Conservation (phyloP, 805 yeast species). For the Wickerhamiella musiphila region DNA sequence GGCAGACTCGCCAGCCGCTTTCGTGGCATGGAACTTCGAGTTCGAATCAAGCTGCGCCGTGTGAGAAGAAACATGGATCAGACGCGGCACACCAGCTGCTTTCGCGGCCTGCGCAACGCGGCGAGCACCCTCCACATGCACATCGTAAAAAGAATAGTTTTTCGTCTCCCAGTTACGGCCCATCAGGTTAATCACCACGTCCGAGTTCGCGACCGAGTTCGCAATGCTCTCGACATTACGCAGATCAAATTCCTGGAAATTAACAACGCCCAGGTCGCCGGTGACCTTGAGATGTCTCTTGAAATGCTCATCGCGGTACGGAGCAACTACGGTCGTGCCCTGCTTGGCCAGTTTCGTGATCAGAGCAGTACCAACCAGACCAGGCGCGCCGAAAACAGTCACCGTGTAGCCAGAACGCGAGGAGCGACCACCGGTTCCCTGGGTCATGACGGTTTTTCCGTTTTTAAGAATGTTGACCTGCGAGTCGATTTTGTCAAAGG, state of each 20-base stretch:
- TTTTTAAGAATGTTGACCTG: constrained; percentile 48
- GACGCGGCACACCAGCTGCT: constrained; percentile 55
- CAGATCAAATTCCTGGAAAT: constrained; percentile 66
- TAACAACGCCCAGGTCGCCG: constrained; percentile 79
- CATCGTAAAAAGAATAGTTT: constrained; percentile 68
- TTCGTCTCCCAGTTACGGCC: constrained; percentile 65
- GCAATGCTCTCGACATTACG: constrained; percentile 62
- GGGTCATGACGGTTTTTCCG: constrained; percentile 57
- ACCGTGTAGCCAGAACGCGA: constrained; percentile 80
- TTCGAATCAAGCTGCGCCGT: constrained; percentile 53
- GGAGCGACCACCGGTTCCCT: constrained; percentile 63
- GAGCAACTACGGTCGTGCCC: constrained; percentile 61
- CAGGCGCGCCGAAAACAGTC: constrained; percentile 72
- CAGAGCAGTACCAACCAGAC: constrained; percentile 60
- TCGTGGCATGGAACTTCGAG: constrained; percentile 60
- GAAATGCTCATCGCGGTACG: constrained; percentile 67
- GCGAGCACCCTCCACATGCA: constrained; percentile 60
- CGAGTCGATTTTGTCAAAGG: constrained; percentile 26
- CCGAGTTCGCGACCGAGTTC: constrained; percentile 62
- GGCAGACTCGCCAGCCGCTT: constrained; percentile 59
- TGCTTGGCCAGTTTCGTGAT: constrained; percentile 61
- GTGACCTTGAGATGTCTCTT: constrained; percentile 63
- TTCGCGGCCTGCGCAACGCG: constrained; percentile 59
- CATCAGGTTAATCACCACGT: constrained; percentile 63
- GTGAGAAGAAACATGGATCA: constrained; percentile 63